Conservation (phyloP, 495 filamentous ascomycete species). For the Elaphomyces granulatus region DNA sequence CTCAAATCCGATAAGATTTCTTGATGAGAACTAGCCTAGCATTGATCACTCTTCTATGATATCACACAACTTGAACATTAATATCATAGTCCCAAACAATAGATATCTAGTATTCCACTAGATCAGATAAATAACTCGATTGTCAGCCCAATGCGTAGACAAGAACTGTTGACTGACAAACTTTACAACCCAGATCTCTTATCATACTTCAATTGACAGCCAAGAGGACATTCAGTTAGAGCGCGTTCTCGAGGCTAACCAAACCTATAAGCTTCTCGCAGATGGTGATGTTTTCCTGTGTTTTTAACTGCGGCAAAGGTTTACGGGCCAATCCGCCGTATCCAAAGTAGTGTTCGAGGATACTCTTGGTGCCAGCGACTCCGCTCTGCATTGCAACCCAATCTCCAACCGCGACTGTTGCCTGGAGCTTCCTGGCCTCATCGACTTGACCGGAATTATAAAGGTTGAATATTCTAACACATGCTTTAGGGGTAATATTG, state of each 20-base stretch:
- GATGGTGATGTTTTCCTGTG: slow-evolving; percentile 40
- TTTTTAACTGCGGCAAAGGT: slow-evolving; percentile 49
- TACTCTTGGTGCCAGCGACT: slow-evolving; percentile 58
- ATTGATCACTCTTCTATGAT: too few species aligned
- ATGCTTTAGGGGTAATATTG: slow-evolving; percentile 57
- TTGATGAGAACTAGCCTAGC: too few species aligned
- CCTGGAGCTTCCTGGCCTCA: slow-evolving; percentile 53
- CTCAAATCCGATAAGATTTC: too few species aligned
- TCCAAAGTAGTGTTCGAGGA: slow-evolving; percentile 44
- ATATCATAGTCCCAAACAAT: too few species aligned
- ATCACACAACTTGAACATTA: too few species aligned
- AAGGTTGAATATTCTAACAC: slow-evolving; percentile 44
- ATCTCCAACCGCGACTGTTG: slow-evolving; percentile 53
- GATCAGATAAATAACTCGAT: too few species aligned
- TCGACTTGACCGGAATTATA: slow-evolving; percentile 43
- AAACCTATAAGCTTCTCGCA: slow-evolving; percentile 52
- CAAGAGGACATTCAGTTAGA: too few species aligned
- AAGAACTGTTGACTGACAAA: too few species aligned
- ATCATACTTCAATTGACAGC: too few species aligned
- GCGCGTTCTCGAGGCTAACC: slow-evolving; percentile 48
- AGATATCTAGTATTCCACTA: too few species aligned
- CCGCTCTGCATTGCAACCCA: slow-evolving; percentile 63
- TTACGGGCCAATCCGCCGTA: slow-evolving; percentile 56
- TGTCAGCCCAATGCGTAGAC: too few species aligned
- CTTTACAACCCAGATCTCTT: too few species aligned